These are phyloP conservation scores for Eucalyptus guilfoylei DNA, from an alignment of 345 rosid species.

Conservation along the genomic window DNA sequence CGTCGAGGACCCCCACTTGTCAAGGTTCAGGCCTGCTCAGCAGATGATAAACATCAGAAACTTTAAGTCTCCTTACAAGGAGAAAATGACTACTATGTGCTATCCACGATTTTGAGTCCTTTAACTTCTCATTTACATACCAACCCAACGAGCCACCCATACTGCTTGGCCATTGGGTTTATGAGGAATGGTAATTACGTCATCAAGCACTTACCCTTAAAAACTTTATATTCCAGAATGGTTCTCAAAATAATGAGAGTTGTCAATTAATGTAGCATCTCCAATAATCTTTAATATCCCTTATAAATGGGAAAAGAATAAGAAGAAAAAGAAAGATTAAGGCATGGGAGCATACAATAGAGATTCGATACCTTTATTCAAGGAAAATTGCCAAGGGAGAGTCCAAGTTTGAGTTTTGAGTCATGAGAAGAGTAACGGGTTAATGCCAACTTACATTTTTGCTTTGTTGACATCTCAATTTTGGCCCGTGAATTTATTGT, in stretches of 20 bases:
- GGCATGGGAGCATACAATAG: not conserved
- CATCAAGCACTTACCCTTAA: not conserved
- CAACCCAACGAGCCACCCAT: not conserved
- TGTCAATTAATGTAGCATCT: not conserved
- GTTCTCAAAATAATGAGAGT: not conserved
- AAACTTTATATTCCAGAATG: not conserved
- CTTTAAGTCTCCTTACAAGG: not conserved
- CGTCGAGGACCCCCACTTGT: not conserved
- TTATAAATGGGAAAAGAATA: rapidly evolving
- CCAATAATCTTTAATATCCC: not conserved
- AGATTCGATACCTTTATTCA: rapidly evolving
- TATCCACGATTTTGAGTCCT: not conserved
- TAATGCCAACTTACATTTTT: rapidly evolving
- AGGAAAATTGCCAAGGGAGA: rapidly evolving
- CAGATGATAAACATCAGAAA: not conserved
- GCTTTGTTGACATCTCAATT: not conserved
- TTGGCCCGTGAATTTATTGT: rapidly evolving
- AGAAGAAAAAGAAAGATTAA: not conserved
- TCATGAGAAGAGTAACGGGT: rapidly evolving
- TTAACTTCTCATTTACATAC: not conserved
- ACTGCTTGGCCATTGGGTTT: not conserved
- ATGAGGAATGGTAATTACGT: not conserved
- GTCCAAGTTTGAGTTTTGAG: rapidly evolving
- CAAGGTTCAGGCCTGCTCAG: not conserved
- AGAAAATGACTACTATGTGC: not conserved